phyloP scores from a whole-genome alignment of 1,284 basidiomycete genomes.

The Heterobasidion occidentale region DNA sequence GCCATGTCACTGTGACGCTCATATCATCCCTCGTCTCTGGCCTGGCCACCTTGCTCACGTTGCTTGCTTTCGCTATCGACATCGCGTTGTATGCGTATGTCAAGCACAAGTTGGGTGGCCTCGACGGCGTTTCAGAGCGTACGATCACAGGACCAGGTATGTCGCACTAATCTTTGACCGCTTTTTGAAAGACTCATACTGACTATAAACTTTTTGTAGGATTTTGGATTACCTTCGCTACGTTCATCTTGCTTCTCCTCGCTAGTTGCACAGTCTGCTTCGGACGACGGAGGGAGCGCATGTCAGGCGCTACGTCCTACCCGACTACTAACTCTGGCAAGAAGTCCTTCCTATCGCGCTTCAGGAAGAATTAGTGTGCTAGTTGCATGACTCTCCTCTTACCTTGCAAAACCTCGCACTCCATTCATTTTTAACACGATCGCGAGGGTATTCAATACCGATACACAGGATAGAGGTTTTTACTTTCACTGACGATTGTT shows the following conservation, averaged over 20 bases:
- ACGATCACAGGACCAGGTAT: constrained; percentile 55
- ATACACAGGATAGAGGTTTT: no score
- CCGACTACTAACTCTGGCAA: background rate
- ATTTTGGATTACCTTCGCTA: constrained; percentile 70
- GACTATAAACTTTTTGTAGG: constrained; percentile 25
- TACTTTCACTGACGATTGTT: no score
- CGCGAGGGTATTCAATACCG: no score
- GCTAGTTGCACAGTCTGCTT: constrained; percentile 65
- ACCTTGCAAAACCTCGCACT: no score
- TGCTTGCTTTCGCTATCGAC: constrained; percentile 67
- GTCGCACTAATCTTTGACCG: constrained; percentile 9
- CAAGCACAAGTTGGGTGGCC: constrained; percentile 43
- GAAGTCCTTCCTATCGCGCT: background rate
- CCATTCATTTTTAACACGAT: no score
- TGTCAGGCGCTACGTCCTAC: constrained; percentile 27
- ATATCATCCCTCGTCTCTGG: constrained; percentile 55
- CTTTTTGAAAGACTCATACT: constrained; percentile 1
- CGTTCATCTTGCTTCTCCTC: constrained; percentile 53
- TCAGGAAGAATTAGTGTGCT: background rate
- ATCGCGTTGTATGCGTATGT: constrained; percentile 63
- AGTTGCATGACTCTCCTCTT: no score
- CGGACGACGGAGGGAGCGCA: constrained; percentile 47
- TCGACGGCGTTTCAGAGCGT: constrained; percentile 31
- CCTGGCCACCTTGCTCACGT: constrained; percentile 54
- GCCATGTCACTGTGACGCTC: constrained; percentile 49